phyloP scores from a whole-genome alignment of 225 moss, liverwort and hornwort species.

The Antitrichia curtipendula region DNA sequence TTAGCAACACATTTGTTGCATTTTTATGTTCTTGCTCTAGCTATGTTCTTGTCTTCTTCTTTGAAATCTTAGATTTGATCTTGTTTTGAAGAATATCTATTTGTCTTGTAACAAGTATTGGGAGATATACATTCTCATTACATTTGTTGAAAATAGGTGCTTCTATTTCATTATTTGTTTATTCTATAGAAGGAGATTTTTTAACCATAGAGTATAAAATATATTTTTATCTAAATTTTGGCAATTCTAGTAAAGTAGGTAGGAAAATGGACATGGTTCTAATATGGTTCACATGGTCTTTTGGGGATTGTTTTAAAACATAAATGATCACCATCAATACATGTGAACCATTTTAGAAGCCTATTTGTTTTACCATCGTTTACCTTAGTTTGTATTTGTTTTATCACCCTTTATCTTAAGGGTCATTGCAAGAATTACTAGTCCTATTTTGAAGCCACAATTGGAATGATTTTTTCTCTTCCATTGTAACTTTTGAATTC shows the following conservation, averaged over 20 bases:
- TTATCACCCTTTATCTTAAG: too few relatives aligned
- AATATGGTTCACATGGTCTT: neutral
- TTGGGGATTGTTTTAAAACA: neutral
- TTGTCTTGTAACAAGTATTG: too few relatives aligned
- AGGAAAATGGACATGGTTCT: neutral
- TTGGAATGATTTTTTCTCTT: too few relatives aligned
- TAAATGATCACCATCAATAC: neutral
- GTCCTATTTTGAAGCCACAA: too few relatives aligned
- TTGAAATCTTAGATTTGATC: neutral
- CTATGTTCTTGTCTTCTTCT: fast-evolving
- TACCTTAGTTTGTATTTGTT: too few relatives aligned
- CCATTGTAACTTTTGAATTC: too few relatives aligned
- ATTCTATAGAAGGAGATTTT: neutral
- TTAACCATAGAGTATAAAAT: neutral
- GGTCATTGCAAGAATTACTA: too few relatives aligned
- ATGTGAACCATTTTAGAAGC: neutral
- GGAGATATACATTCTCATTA: fast-evolving
- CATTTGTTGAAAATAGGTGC: neutral
- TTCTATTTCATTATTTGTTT: neutral
- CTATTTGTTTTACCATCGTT: neutral
- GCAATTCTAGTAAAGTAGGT: too few relatives aligned
- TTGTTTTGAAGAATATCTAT: neutral
- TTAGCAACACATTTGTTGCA: neutral
- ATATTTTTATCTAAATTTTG: too few relatives aligned
- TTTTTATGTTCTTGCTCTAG: neutral